A percentile compares a stretch with the other conserved stretches of the same genome.
Conservation (phyloP, 2,329 filamentous ascomycete genomes). For the Verruconis gallopava region DNA sequence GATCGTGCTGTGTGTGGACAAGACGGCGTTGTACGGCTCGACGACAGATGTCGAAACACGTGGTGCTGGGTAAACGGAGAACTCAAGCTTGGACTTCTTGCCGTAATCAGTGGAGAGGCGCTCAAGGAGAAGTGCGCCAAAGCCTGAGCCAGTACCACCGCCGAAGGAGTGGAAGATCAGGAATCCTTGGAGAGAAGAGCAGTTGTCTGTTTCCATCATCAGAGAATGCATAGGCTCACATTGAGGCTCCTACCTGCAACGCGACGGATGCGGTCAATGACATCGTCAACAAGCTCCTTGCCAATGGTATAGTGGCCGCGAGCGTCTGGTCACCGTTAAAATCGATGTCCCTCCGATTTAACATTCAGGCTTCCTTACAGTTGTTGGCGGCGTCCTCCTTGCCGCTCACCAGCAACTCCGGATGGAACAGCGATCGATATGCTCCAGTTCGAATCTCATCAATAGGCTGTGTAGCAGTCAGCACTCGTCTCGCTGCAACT, state of each 20-base stretch:
- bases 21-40: slow-evolving; percentile 61
- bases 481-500: background rate
- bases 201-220: slow-evolving; percentile 45
- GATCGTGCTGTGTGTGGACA: slow-evolving; percentile 63
- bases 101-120: slow-evolving; percentile 60
- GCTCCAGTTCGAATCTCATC: slow-evolving; percentile 58
- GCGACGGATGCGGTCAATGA: slow-evolving; percentile 57
- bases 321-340: slow-evolving; percentile 35
- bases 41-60: slow-evolving; percentile 58
- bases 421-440: slow-evolving; percentile 60
- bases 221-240: background rate
- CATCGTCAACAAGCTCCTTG: slow-evolving; percentile 61
- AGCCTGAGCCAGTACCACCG: slow-evolving; percentile 59
- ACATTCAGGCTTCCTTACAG: slow-evolving; percentile 39
- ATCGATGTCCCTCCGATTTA: slow-evolving; percentile 13
- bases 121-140: slow-evolving; percentile 57
- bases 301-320: slow-evolving; percentile 65
- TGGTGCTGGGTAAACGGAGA: slow-evolving; percentile 58
- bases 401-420: slow-evolving; percentile 57
- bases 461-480: slow-evolving; percentile 36
- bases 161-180: slow-evolving; percentile 65
- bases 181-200: slow-evolving; percentile 59
- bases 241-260: slow-evolving; percentile 42
- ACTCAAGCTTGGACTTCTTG: slow-evolving; percentile 68
- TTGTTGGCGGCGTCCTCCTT: slow-evolving; percentile 70